Evolutionary conservation across 495 filamentous ascomycete species (phyloP).

Genomic region (Neurospora hispaniola): DNA sequence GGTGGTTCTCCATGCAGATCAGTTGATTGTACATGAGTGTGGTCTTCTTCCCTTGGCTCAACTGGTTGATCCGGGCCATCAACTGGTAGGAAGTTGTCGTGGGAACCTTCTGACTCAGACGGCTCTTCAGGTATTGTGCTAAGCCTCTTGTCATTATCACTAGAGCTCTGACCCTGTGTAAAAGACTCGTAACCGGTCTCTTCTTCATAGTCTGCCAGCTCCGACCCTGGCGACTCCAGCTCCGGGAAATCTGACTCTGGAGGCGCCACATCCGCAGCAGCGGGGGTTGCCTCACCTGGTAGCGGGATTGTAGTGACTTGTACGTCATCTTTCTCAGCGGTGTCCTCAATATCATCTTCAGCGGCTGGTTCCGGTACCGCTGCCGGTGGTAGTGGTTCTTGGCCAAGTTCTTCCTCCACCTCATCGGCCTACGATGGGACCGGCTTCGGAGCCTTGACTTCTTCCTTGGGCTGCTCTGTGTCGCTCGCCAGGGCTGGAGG

Average conservation of each 20-base stretch:
- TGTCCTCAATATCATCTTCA: background rate
- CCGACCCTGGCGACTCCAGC: background rate
- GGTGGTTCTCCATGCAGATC: background rate
- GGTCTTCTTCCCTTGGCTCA: background rate
- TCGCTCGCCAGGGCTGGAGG: background rate
- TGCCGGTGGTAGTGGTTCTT: background rate
- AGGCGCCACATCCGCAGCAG: background rate
- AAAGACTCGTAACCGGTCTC: background rate
- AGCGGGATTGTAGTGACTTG: background rate
- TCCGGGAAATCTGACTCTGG: background rate
- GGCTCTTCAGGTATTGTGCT: background rate
- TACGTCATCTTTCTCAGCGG: background rate
- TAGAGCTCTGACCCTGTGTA: background rate
- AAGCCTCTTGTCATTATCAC: background rate
- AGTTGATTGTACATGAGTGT: background rate
- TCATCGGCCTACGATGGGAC: background rate
- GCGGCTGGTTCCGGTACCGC: background rate
- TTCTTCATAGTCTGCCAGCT: background rate
- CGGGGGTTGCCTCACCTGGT: background rate
- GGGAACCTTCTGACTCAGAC: background rate
- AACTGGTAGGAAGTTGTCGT: background rate
- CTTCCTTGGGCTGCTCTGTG: background rate
- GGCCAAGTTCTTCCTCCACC: background rate
- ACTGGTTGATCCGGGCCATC: background rate
- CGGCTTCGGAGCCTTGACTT: background rate